phyloP scores from a whole-genome alignment of 179 eudicot species.

The Monotropa hypopitys region DNA sequence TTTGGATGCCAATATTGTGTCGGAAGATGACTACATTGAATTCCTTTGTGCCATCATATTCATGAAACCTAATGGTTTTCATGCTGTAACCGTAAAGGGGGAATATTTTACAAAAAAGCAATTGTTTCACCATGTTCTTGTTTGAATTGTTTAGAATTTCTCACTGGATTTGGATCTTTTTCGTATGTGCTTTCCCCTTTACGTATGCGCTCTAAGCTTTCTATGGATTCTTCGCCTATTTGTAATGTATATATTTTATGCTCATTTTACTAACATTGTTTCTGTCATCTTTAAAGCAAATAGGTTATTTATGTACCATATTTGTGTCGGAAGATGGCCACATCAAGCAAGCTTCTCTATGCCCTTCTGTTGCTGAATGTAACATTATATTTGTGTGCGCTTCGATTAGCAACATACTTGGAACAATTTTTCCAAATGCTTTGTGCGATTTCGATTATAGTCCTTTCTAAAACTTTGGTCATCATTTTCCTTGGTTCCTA shows the following conservation, averaged over 20 bases:
- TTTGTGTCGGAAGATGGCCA: constrained; percentile 53
- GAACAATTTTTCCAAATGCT: not conserved
- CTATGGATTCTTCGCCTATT: not conserved
- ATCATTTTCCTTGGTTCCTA: not conserved
- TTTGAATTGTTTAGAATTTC: not conserved
- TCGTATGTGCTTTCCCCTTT: not conserved
- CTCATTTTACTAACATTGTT: not conserved
- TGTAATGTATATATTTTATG: too few relatives aligned
- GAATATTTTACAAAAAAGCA: not conserved
- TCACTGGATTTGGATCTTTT: not conserved
- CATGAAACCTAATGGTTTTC: constrained; percentile 15
- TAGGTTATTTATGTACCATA: constrained; percentile 14
- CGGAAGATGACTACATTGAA: constrained; percentile 44
- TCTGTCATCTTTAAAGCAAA: constrained; percentile 20
- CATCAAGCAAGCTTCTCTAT: constrained; percentile 3
- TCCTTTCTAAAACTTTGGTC: not conserved
- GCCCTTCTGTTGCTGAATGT: not conserved
- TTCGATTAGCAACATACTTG: constrained; percentile 3
- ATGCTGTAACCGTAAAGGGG: constrained; percentile 16
- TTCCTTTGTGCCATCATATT: constrained; percentile 15
- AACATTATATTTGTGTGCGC: not conserved
- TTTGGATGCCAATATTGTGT: constrained; percentile 31
- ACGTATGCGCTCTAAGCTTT: not conserved
- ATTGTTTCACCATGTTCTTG: not conserved
- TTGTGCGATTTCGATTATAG: not conserved